Base-by-base conservation (phyloP, 768 basidiomycete genomes). In the Fibroporia radiculosa region DNA sequence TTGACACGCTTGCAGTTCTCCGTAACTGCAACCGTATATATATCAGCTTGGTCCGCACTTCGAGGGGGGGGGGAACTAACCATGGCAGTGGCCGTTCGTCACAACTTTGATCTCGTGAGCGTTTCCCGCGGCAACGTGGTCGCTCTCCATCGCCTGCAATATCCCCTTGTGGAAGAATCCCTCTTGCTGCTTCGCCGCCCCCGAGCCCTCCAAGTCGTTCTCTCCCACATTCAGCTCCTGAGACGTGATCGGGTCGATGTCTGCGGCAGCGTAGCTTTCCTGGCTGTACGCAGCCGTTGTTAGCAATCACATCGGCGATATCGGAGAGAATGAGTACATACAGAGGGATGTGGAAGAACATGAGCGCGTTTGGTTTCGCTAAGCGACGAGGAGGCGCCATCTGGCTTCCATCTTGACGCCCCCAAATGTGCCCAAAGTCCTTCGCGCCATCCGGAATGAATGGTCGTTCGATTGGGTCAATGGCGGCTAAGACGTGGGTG, bases 311-410 rank as follows among this genome's bases (percentile, higher is more conserved):
- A 19, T 20, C 26, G 26, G 22, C 10, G 1, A 28, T 25, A 23
- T 10, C 22, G 0, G 42, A 6, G 24, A 20, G 37, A 18, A 14
- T 40, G 23, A 20, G 39, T 3, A 69, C 82, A 18, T 58, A 89
- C 84, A 97, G 58, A 41, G 95, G 95, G 37, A 99, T 98, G 54
- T 98, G 95, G 80, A 96, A 97, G 67, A 95, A 96, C 85, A 91
- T 88, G 53, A 98, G 62, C 0, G 91, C 95, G 56, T 97, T 97
- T 1, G 95, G 95, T 62, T 96, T 98, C 3, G 87, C 89, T 2
- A 93, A 70, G 44, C 69, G 71, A 55, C 66, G 64, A 19, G 64
- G 62, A 0, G 85, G 80, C 0, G 74, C 68, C 38, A 82, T 56
- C 61, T 84, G 84, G 28, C 72, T 77, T 12, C 48, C 54, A 1